Conservation (phyloP, 2,329 filamentous ascomycete species). For the Ceratocystis colombiana region DNA sequence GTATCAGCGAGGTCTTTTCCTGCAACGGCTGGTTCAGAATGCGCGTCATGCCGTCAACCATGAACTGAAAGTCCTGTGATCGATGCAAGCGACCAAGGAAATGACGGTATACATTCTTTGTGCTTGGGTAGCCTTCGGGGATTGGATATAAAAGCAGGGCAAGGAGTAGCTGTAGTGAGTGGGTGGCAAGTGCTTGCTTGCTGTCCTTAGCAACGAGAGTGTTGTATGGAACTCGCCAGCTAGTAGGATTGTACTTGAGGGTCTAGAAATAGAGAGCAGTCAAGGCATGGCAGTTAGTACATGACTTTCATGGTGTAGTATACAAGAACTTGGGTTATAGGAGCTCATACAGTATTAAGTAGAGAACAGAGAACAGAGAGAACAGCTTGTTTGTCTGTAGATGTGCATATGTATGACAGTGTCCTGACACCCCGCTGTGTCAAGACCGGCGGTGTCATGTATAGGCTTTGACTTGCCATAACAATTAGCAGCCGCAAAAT, state of each 20-base stretch:
- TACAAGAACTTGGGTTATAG: background rate
- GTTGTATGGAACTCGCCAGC: slow-evolving; percentile 90
- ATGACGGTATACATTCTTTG: slow-evolving; percentile 89
- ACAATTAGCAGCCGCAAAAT: slow-evolving; percentile 77
- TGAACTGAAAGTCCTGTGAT: slow-evolving; percentile 94
- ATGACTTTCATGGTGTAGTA: background rate
- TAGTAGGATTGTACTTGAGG: slow-evolving; percentile 89
- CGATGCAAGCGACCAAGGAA: slow-evolving; percentile 83
- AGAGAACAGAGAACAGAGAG: slow-evolving; percentile 84
- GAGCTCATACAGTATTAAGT: slow-evolving; percentile 68
- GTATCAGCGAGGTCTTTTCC: slow-evolving; percentile 77
- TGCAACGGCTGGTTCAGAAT: slow-evolving; percentile 89
- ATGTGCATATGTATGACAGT: slow-evolving; percentile 81
- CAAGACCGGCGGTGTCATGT: slow-evolving; percentile 68
- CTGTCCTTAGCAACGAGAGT: slow-evolving; percentile 84
- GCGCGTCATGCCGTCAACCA: slow-evolving; percentile 86
- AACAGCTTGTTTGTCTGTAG: slow-evolving; percentile 81
- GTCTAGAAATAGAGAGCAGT: slow-evolving; percentile 44
- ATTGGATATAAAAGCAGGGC: slow-evolving; percentile 78
- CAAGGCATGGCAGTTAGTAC: slow-evolving; percentile 1
- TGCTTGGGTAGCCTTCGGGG: slow-evolving; percentile 58
- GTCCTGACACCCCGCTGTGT: slow-evolving; percentile 74
- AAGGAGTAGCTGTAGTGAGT: slow-evolving; percentile 83
- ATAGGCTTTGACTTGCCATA: slow-evolving; percentile 84
- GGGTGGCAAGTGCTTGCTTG: slow-evolving; percentile 81